Evolutionary conservation across 805 yeast genomes (phyloP).

Genomic region (Kluyveromyces dobzhanskii): DNA sequence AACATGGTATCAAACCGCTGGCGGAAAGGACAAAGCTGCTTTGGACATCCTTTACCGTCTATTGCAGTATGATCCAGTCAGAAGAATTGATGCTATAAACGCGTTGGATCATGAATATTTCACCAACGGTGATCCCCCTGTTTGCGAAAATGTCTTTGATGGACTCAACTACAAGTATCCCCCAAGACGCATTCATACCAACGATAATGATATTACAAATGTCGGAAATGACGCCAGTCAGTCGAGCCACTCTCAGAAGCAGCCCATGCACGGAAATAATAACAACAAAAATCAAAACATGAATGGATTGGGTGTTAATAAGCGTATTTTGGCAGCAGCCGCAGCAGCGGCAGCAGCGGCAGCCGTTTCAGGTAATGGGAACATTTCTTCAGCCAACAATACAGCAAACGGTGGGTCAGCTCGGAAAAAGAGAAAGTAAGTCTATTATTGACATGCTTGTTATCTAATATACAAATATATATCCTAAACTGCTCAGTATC

Average conservation of each 20-base stretch:
- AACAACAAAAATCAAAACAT: constrained; percentile 15
- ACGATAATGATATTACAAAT: constrained; percentile 66
- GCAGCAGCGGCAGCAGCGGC: constrained; percentile 33
- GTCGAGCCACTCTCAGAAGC: constrained; percentile 13
- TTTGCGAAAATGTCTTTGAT: constrained; percentile 71
- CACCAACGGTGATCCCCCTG: constrained; percentile 49
- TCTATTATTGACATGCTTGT: constrained; percentile 1
- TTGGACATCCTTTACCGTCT: constrained; percentile 54
- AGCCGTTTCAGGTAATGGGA: constrained; percentile 14
- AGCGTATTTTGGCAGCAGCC: constrained; percentile 30
- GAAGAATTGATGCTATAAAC: constrained; percentile 67
- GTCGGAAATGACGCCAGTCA: constrained; percentile 17
- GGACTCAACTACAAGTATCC: constrained; percentile 73
- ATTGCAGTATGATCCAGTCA: constrained; percentile 75
- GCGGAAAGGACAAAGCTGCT: constrained; percentile 65
- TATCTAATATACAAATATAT: background rate
- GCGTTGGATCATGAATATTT: constrained; percentile 77
- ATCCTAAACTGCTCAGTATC: too few species aligned
- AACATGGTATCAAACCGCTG: constrained; percentile 81
- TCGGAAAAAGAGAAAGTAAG: constrained; percentile 22
- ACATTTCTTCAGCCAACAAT: constrained; percentile 4
- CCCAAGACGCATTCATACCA: constrained; percentile 74
- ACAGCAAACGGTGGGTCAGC: constrained; percentile 18
- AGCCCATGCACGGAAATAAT: constrained; percentile 11
- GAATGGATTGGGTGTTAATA: constrained; percentile 29